A percentile compares a stretch with the other conserved stretches of the same genome.
phyloP scores from a whole-genome alignment of 345 rosid species.

The thale cress (Arabidopsis thaliana) region DNA sequence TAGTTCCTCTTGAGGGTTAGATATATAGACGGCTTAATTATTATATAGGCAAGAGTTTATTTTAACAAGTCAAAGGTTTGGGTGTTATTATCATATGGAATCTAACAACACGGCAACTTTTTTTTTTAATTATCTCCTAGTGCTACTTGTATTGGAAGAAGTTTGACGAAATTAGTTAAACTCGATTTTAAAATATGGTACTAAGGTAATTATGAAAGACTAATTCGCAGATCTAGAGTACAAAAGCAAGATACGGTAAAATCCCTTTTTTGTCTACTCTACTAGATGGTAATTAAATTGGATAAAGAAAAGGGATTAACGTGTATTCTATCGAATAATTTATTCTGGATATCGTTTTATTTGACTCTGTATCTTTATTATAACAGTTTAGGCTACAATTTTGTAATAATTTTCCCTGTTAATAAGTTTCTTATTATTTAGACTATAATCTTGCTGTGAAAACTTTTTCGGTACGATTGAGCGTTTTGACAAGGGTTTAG shows the following conservation, averaged over 20 bases:
- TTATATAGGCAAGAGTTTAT: neutral
- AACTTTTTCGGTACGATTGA: no score
- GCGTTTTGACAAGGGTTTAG: no score
- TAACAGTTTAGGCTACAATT: neutral
- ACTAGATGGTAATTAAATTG: no score
- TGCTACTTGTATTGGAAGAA: neutral
- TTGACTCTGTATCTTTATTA: neutral
- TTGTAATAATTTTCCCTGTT: neutral
- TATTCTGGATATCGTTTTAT: neutral
- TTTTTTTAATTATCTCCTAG: neutral
- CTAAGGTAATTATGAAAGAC: neutral
- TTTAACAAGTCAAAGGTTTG: constrained; percentile 33
- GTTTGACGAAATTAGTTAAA: constrained; percentile 7
- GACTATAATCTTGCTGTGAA: neutral
- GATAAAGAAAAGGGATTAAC: neutral
- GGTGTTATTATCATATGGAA: constrained; percentile 14
- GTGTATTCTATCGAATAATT: constrained; percentile 25
- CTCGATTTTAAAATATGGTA: neutral
- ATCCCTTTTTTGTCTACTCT: neutral
- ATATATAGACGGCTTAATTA: neutral
- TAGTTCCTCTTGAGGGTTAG: neutral
- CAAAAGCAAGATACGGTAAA: neutral
- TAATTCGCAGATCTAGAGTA: neutral
- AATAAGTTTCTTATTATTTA: neutral
- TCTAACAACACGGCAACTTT: constrained; percentile 11